Base-by-base conservation (phyloP, 495 filamentous ascomycete species). In the Geoglossum glabrum region DNA sequence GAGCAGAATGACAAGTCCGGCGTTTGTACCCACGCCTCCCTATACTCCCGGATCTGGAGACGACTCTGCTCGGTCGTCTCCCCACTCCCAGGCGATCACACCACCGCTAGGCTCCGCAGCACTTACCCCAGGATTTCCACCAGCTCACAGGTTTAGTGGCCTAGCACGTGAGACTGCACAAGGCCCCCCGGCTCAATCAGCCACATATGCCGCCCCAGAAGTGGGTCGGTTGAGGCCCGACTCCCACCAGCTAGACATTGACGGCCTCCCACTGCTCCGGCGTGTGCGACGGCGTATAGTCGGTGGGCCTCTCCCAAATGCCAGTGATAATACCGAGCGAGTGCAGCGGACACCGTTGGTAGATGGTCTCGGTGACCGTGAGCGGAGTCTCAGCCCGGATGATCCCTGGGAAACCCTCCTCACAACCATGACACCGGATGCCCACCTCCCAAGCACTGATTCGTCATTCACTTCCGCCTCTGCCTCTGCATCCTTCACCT, bases 361-460 rank as follows among this genome's bases (percentile, higher is more conserved):
- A 5, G 83, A 90, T 71, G 88, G 88, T 15, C 74, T 94, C 30
- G 88, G 87, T 17, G 87, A 94, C 67, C 82, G 86, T 40, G 80
- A 86, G 57, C 78, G 87, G 45, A 93, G 87, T 64, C 71, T 85
- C 54, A 90, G 85, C 66, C 85, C 87, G 1, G 83, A 86, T 51
- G 78, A 80, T 54, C 74, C 76, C 54, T 95, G 89, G 89, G 83
- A 90, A 51, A 86, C 81, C 10, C 75, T 94, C 60, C 74, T 86
- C 57, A 82, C 76, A 9, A 92, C 86, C 1, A 79, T 95, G 50
- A 79, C 84, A 0, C 87, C 86, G 3, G 89, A 94, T 67, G 79
- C 81, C 9, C 83, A 81, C 54, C 76, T 87, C 9, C 87, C 87
- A 0, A 94, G 86, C 64, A 78, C 78, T 1, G 80, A 84, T 45